phyloP scores from a whole-genome alignment of 768 basidiomycete species.

The Omphalotus guepiniiformis region DNA sequence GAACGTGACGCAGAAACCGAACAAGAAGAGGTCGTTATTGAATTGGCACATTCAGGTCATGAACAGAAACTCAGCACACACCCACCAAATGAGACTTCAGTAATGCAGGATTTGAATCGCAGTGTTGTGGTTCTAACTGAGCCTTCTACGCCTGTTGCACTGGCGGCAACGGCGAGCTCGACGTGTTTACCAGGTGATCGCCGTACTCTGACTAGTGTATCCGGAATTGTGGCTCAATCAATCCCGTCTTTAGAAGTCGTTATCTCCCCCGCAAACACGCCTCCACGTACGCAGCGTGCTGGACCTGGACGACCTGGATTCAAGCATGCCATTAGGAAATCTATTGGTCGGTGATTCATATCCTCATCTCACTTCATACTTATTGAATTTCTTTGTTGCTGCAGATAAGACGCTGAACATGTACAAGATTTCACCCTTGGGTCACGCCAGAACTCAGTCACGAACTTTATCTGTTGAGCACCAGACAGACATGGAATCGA shows the following conservation, averaged over 20 bases:
- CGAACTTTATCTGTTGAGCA: constrained; percentile 37
- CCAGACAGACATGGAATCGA: constrained; percentile 23
- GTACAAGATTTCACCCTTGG: constrained; percentile 61
- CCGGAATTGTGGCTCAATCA: neutral
- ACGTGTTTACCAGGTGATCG: constrained; percentile 6
- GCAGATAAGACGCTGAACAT: constrained; percentile 65
- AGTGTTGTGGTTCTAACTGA: constrained; percentile 3
- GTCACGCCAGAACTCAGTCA: constrained; percentile 39
- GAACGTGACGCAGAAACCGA: constrained; percentile 37
- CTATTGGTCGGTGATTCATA: constrained; percentile 52
- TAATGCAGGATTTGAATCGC: neutral
- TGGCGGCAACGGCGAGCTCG: neutral
- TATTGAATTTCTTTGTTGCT: constrained; percentile 1
- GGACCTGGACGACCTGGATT: constrained; percentile 46
- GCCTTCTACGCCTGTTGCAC: neutral
- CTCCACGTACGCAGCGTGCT: neutral
- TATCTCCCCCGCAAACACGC: neutral
- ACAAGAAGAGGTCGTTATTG: constrained; percentile 23
- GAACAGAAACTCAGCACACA: constrained; percentile 3
- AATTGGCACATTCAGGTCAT: constrained; percentile 21
- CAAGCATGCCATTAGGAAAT: constrained; percentile 69
- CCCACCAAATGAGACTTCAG: neutral
- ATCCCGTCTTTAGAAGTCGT: constrained; percentile 5
- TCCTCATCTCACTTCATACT: neutral
- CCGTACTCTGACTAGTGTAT: no score